phyloP scores from a whole-genome alignment of 2,329 filamentous ascomycete species.

The Exophiala calicioides region DNA sequence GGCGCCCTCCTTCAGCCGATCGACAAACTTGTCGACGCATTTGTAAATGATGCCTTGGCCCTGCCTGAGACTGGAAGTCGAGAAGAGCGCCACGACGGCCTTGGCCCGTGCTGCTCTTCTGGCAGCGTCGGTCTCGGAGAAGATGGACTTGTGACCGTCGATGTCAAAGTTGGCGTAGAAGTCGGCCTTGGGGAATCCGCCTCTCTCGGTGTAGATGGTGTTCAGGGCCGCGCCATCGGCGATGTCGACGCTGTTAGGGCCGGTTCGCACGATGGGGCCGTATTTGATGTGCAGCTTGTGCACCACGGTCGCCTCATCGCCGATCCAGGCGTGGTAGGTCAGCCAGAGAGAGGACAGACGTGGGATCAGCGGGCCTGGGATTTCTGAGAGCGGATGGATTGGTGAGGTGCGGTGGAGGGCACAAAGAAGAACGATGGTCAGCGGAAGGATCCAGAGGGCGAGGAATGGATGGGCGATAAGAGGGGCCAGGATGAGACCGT shows the following conservation, averaged over 20 bases:
- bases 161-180: slow-evolving; percentile 60
- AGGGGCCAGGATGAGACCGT: slow-evolving; percentile 11
- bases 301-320: slow-evolving; percentile 36
- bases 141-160: slow-evolving; percentile 57
- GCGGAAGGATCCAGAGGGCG: slow-evolving; percentile 16
- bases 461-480: slow-evolving; percentile 12
- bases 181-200: slow-evolving; percentile 55
- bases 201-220: slow-evolving; percentile 54
- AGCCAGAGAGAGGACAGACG: slow-evolving; percentile 39
- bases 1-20: slow-evolving; percentile 42
- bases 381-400: slow-evolving; percentile 42
- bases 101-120: slow-evolving; percentile 51
- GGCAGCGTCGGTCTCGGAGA: slow-evolving; percentile 40
- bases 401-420: slow-evolving; percentile 38
- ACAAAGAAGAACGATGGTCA: slow-evolving; percentile 18
- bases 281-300: slow-evolving; percentile 38
- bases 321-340: slow-evolving; percentile 37
- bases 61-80: slow-evolving; percentile 47
- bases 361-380: slow-evolving; percentile 43
- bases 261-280: slow-evolving; percentile 41
- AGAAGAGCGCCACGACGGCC: slow-evolving; percentile 53
- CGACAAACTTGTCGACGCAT: slow-evolving; percentile 47
- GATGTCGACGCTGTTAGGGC: slow-evolving; percentile 45
- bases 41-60: slow-evolving; percentile 42
- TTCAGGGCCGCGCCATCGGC: slow-evolving; percentile 48